Evolutionary conservation across 2,329 filamentous ascomycete genomes (phyloP).

Genomic region (Penicillium sp.): DNA sequence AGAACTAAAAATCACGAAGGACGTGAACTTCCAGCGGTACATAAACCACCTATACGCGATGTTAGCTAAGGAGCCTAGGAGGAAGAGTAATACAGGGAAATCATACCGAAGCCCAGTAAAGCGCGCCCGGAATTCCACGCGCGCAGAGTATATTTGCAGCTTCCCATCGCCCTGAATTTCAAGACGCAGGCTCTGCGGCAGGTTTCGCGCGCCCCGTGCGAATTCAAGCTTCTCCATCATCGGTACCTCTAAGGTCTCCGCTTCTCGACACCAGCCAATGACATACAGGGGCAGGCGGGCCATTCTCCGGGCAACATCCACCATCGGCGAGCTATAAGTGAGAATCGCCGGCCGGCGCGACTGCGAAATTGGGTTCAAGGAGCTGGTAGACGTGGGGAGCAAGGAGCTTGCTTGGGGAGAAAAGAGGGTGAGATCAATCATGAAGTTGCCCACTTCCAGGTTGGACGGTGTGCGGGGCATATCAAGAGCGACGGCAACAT

Average conservation of each 20-base stretch:
- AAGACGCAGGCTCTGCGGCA: conserved; percentile 57
- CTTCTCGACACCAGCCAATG: conserved; percentile 64
- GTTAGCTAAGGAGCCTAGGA: conserved; percentile 15
- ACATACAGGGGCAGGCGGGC: conserved; percentile 69
- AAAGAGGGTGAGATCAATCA: conserved; percentile 77
- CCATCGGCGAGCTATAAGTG: conserved; percentile 71
- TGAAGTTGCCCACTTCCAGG: conserved; percentile 82
- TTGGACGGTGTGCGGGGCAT: conserved; percentile 79
- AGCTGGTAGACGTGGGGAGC: conserved; percentile 28
- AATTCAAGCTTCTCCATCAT: conserved; percentile 77
- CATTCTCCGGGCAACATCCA: conserved; percentile 61
- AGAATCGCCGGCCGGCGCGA: conserved; percentile 75
- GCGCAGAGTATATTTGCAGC: conserved; percentile 74
- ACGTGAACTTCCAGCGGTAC: conserved; percentile 74
- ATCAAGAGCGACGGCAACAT: conserved; percentile 71
- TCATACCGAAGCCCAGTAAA: conserved; percentile 68
- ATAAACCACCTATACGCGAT: conserved; percentile 65
- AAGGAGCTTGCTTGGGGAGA: conserved; percentile 43
- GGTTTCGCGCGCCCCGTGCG: conserved; percentile 49
- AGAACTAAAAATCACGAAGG: conserved; percentile 66
- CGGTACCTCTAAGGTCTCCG: conserved; percentile 61
- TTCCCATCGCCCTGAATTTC: conserved; percentile 69
- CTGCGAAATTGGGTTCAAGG: conserved; percentile 53
- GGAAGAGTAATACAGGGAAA: neutral
- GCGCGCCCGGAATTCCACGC: conserved; percentile 69